Percentiles rank a stretch among this genome's conserved stretches.
phyloP scores from a whole-genome alignment of 1,139 yeast species.

The Debaryomycetaceae sp. region DNA sequence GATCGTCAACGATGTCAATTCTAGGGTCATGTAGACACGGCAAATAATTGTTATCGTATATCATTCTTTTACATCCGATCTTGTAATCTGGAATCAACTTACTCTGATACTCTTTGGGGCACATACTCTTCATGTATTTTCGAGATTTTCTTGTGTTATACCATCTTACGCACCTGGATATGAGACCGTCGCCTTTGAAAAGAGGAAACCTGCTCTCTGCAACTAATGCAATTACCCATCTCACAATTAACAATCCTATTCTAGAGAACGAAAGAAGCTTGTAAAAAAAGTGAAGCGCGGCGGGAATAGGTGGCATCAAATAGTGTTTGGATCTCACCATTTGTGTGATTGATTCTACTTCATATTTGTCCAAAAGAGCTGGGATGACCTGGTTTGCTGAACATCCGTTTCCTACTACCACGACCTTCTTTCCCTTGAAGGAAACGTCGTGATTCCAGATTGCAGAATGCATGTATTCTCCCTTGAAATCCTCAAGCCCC shows the following conservation, averaged over 20 bases:
- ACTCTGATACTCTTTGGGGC: slow-evolving; percentile 35
- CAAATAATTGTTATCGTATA: slow-evolving; percentile 36
- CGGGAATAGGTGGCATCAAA: slow-evolving; percentile 39
- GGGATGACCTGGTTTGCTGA: slow-evolving; percentile 44
- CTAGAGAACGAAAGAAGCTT: slow-evolving; percentile 21
- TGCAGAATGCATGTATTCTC: slow-evolving; percentile 47
- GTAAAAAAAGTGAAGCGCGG: slow-evolving; percentile 18
- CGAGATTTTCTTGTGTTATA: slow-evolving; percentile 16
- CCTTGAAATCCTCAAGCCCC: slow-evolving; percentile 43
- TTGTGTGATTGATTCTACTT: slow-evolving; percentile 30
- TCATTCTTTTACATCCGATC: slow-evolving; percentile 43
- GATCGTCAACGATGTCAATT: slow-evolving; percentile 22
- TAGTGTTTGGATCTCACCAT: slow-evolving; percentile 37
- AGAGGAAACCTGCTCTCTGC: slow-evolving; percentile 38
- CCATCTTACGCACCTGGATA: slow-evolving; percentile 27
- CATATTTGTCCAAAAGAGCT: slow-evolving; percentile 23
- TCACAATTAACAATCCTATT: slow-evolving; percentile 23
- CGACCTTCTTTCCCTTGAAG: slow-evolving; percentile 31
- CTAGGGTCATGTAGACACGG: slow-evolving; percentile 32
- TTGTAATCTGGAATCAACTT: slow-evolving; percentile 35
- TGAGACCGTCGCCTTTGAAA: slow-evolving; percentile 27
- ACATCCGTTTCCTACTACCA: slow-evolving; percentile 44
- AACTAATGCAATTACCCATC: slow-evolving; percentile 23
- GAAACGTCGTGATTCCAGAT: slow-evolving; percentile 43
- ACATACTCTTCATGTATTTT: slow-evolving; percentile 25